Evolutionary conservation across 2,329 filamentous ascomycete species (phyloP).

Genomic region (Talaromyces sp.): DNA sequence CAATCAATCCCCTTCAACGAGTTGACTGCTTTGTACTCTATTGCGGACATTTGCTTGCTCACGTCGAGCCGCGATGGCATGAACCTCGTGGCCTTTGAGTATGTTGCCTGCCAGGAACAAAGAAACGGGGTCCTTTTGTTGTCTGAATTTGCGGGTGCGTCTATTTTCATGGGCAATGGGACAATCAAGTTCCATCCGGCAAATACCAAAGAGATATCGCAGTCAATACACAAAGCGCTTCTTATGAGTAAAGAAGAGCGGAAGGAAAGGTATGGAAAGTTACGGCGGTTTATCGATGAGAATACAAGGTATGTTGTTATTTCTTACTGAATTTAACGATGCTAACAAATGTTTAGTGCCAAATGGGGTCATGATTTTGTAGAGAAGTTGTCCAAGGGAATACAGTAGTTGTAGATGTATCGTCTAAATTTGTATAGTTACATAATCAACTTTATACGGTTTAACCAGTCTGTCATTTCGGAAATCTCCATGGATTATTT

Average conservation of each 20-base stretch:
- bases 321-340: not conserved
- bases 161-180: conserved; percentile 75
- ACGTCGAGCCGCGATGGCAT: conserved; percentile 91
- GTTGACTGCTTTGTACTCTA: conserved; percentile 83
- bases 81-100: conserved; percentile 96
- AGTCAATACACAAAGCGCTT: conserved; percentile 79
- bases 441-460: not conserved
- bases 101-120: conserved; percentile 83
- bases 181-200: conserved; percentile 90
- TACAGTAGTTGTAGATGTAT: not conserved
- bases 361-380: conserved; percentile 13
- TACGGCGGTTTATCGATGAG: conserved; percentile 84
- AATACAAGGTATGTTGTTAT: conserved; percentile 63
- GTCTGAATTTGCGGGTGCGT: conserved; percentile 92
- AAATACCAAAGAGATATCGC: conserved; percentile 87
- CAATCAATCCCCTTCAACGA: conserved; percentile 91
- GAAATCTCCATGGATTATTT: conserved; percentile 22
- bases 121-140: conserved; percentile 87
- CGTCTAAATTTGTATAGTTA: not conserved
- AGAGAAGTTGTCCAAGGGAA: conserved; percentile 4
- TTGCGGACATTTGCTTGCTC: conserved; percentile 82
- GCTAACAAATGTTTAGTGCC: not conserved
- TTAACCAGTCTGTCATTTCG: not conserved
- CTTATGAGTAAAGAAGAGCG: conserved; percentile 81
- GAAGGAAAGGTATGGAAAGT: conserved; percentile 72